Percentiles rank a stretch among this genome's conserved stretches.
phyloP scores from a whole-genome alignment of 768 basidiomycete species.

The Lentinula edodes region DNA sequence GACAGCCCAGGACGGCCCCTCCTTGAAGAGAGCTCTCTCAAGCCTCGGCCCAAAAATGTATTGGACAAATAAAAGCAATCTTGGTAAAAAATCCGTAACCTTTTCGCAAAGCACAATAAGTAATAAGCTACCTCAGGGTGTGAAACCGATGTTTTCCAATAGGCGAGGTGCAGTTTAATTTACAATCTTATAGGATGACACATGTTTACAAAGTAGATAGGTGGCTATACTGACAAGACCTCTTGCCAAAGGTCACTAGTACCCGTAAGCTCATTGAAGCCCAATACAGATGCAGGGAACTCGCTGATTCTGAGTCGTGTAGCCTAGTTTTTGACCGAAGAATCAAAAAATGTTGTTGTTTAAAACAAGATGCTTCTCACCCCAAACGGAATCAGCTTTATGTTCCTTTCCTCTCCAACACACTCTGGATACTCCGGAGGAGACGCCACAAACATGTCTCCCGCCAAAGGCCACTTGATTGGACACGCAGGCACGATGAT shows the following conservation, averaged over 20 bases:
- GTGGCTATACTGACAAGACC: background rate
- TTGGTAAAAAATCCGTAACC: no score
- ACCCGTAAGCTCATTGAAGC: background rate
- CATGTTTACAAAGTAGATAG: no score
- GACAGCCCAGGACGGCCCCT: no score
- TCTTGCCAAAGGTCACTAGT: background rate
- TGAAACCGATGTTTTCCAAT: no score
- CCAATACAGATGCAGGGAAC: conserved; percentile 30
- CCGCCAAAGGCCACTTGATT: conserved; percentile 40
- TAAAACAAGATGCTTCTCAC: conserved; percentile 22
- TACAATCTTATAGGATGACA: no score
- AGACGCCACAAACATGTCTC: conserved; percentile 43
- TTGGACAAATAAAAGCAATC: no score
- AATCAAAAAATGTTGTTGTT: background rate
- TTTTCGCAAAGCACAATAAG: no score
- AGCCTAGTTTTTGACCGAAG: conserved; percentile 15
- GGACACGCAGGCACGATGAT: conserved; percentile 44
- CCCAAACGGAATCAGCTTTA: conserved; percentile 43
- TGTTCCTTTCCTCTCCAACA: conserved; percentile 31
- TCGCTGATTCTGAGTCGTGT: conserved; percentile 37
- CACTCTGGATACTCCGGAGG: conserved; percentile 43
- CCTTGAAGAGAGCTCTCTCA: no score
- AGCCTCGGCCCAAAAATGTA: no score
- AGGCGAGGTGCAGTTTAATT: no score
- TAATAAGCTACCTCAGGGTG: no score